phyloP scores from a whole-genome alignment of 345 rosid species.

The Corymbia maculata region DNA sequence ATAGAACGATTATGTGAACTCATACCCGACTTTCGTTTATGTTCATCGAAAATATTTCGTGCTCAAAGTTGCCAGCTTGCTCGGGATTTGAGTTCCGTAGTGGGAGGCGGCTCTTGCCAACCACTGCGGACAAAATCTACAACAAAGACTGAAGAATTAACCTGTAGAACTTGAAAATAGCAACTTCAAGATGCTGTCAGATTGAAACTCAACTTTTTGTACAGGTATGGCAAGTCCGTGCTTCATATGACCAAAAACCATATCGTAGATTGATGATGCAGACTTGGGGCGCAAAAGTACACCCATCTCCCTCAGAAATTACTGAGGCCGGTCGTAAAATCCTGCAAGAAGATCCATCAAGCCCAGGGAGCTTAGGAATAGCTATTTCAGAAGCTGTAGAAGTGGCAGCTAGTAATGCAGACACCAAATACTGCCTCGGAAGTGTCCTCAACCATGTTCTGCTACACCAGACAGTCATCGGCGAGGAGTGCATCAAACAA shows the following conservation, averaged over 20 bases:
- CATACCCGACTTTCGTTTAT: background rate
- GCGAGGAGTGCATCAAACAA: conserved; percentile 80
- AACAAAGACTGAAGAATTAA: background rate
- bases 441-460: conserved; percentile 90
- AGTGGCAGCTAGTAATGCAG: conserved; percentile 58
- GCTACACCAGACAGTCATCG: conserved; percentile 89
- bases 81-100: background rate
- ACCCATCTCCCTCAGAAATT: conserved; percentile 71
- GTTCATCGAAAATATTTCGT: background rate
- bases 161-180: background rate
- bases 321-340: conserved; percentile 71
- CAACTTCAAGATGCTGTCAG: background rate
- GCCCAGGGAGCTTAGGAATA: conserved; percentile 91
- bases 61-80: background rate
- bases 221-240: conserved; percentile 97
- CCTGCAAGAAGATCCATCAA: conserved; percentile 53
- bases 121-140: background rate
- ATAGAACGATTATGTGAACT: background rate
- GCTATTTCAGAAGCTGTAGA: conserved; percentile 98
- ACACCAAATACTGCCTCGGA: conserved; percentile 83
- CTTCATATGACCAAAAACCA: conserved; percentile 89
- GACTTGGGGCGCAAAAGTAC: conserved; percentile 96
- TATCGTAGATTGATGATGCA: conserved; percentile 95
- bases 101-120: background rate
- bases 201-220: background rate